These are phyloP conservation scores for Asclepias syriaca DNA, from an alignment of 257 asterid genomes.

Conservation along the genomic window DNA sequence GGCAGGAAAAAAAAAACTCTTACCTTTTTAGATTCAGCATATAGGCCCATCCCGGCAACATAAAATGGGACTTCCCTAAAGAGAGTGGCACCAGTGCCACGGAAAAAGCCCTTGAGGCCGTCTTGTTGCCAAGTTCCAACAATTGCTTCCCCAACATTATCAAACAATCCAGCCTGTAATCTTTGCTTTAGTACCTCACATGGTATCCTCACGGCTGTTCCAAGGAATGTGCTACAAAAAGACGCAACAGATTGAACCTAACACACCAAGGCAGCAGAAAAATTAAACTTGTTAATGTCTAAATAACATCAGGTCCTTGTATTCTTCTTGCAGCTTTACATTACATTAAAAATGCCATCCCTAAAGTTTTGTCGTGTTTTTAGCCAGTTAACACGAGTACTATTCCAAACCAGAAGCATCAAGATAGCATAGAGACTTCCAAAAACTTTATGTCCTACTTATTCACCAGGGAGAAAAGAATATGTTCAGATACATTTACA, in stretches of 20 bases:
- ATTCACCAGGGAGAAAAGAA: background rate
- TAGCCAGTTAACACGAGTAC: background rate
- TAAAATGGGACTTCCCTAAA: slow-evolving; percentile 89
- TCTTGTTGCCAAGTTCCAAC: slow-evolving; percentile 79
- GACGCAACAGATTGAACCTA: slow-evolving; percentile 27
- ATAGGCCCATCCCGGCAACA: slow-evolving; percentile 92
- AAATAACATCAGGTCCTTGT: background rate
- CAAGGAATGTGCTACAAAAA: slow-evolving; percentile 79
- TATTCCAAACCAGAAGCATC: background rate
- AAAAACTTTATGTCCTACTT: background rate
- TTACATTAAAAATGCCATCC: too few species aligned
- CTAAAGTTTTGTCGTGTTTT: background rate
- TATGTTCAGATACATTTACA: background rate
- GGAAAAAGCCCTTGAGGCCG: slow-evolving; percentile 82
- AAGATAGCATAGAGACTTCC: background rate
- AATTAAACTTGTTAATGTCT: background rate
- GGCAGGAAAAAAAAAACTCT: background rate
- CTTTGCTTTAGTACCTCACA: slow-evolving; percentile 94
- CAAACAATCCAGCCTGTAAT: slow-evolving; percentile 76
- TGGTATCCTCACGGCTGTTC: slow-evolving; percentile 86
- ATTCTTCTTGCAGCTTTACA: background rate
- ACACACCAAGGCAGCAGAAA: background rate
- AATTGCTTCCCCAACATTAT: slow-evolving; percentile 76
- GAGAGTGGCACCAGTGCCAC: slow-evolving; percentile 95
- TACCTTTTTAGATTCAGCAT: slow-evolving; percentile 94